Evolutionary conservation across 2,329 filamentous ascomycete species (phyloP).

Genomic region (Fusarium sp.): DNA sequence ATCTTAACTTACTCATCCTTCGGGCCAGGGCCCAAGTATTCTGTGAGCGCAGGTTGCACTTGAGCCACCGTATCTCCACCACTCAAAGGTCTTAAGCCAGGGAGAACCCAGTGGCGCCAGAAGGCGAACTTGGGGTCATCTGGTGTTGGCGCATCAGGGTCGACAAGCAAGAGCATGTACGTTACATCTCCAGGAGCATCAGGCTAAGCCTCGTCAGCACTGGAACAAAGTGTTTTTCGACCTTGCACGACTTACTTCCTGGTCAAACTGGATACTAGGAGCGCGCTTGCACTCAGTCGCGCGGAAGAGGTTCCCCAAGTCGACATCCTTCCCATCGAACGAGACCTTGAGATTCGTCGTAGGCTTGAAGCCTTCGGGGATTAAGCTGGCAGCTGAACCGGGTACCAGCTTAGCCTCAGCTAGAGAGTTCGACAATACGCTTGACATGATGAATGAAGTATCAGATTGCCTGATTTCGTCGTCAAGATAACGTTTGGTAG

Average conservation of each 20-base stretch:
- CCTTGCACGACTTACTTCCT: constrained; percentile 41
- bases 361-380: constrained; percentile 56
- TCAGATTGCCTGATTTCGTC: background rate
- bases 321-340: constrained; percentile 48
- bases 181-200: constrained; percentile 44
- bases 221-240: background rate
- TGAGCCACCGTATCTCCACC: constrained; percentile 38
- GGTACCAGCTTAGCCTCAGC: constrained; percentile 53
- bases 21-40: constrained; percentile 57
- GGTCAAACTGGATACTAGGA: constrained; percentile 51
- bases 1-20: constrained; percentile 55
- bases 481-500: background rate
- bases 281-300: constrained; percentile 50
- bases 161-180: constrained; percentile 62
- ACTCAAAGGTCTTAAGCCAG: constrained; percentile 50
- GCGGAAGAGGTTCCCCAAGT: constrained; percentile 54
- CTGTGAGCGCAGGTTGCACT: constrained; percentile 51
- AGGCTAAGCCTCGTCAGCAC: constrained; percentile 15
- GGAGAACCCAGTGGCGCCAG: constrained; percentile 65
- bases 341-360: constrained; percentile 52
- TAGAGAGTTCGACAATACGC: constrained; percentile 46
- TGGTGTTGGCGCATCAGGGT: constrained; percentile 65
- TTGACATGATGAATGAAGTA: constrained; percentile 25
- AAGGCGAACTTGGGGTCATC: constrained; percentile 65
- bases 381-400: constrained; percentile 52